Percentiles rank a stretch among this genome's conserved stretches.
Evolutionary conservation across 306 rosid species (phyloP).

Genomic region (Quercus wislizeni): DNA sequence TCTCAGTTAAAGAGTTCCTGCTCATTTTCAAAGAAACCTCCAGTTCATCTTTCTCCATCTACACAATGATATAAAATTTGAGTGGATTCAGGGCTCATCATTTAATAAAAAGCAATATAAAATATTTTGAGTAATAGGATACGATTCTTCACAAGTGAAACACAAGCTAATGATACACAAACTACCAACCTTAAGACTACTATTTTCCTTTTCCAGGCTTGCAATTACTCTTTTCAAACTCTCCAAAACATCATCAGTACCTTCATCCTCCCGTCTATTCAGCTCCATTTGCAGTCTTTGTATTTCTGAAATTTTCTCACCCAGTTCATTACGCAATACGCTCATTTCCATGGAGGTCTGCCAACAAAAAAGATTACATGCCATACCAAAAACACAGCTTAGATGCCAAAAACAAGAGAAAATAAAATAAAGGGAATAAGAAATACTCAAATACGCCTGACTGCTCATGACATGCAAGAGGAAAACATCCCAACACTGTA

Average conservation of each 20-base stretch:
- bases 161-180: constrained; percentile 13
- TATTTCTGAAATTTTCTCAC: constrained; percentile 61
- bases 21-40: constrained; percentile 56
- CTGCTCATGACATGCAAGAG: too few species aligned
- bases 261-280: constrained; percentile 44
- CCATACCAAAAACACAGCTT: constrained; percentile 6
- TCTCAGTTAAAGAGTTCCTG: constrained; percentile 33
- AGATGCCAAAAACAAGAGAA: constrained; percentile 24
- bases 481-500: too few species aligned
- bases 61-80: constrained; percentile 19
- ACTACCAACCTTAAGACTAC: constrained; percentile 63
- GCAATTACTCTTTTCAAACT: constrained; percentile 52
- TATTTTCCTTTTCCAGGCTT: constrained; percentile 73
- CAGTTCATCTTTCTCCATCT: constrained; percentile 76
- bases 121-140: neutral
- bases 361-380: constrained; percentile 27
- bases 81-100: constrained; percentile 15
- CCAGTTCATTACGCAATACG: constrained; percentile 52
- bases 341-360: constrained; percentile 56
- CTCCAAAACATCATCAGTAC: constrained; percentile 34
- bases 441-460: neutral
- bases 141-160: neutral
- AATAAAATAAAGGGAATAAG: neutral
- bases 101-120: constrained; percentile 1
- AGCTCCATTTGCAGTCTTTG: constrained; percentile 61